Percentiles rank a stretch among this genome's conserved stretches.
phyloP scores from a whole-genome alignment of 139 green algal genomes.

The Desmodesmus armatus region DNA sequence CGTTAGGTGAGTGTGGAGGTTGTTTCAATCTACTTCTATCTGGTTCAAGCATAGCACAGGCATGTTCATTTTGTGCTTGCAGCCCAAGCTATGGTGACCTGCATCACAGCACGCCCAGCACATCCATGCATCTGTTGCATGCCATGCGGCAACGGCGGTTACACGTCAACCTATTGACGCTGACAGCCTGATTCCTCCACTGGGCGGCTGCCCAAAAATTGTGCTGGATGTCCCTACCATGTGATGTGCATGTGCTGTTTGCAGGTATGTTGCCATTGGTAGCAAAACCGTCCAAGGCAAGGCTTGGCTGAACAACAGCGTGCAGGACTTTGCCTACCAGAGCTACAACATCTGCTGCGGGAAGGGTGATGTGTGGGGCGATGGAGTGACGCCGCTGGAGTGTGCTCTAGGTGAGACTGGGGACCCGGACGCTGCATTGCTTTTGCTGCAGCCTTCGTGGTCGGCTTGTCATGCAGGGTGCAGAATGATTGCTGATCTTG shows the following conservation, averaged over 20 bases:
- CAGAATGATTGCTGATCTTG: no score
- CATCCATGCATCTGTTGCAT: neutral
- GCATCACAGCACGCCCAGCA: no score
- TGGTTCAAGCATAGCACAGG: neutral
- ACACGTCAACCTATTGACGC: no score
- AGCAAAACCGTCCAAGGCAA: constrained; percentile 51
- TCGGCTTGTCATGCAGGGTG: no score
- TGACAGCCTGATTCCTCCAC: no score
- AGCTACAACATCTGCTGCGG: constrained; percentile 54
- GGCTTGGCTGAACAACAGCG: constrained; percentile 8
- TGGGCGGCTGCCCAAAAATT: no score
- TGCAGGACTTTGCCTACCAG: constrained; percentile 56
- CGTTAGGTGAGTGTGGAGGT: constrained; percentile 10
- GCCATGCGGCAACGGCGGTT: no score
- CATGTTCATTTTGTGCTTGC: neutral
- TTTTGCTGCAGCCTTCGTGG: no score
- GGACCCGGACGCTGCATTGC: neutral
- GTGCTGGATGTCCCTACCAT: no score
- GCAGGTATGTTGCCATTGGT: constrained; percentile 52
- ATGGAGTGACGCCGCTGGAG: constrained; percentile 56
- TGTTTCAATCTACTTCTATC: no score
- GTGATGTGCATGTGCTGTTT: neutral
- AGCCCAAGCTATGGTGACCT: no score
- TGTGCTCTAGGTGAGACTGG: constrained; percentile 39
- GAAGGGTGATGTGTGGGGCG: constrained; percentile 43